Percentiles rank a stretch among this genome's conserved stretches.
Evolutionary conservation across 129 eudicot species (phyloP).

Genomic region (Glebionis coronaria): DNA sequence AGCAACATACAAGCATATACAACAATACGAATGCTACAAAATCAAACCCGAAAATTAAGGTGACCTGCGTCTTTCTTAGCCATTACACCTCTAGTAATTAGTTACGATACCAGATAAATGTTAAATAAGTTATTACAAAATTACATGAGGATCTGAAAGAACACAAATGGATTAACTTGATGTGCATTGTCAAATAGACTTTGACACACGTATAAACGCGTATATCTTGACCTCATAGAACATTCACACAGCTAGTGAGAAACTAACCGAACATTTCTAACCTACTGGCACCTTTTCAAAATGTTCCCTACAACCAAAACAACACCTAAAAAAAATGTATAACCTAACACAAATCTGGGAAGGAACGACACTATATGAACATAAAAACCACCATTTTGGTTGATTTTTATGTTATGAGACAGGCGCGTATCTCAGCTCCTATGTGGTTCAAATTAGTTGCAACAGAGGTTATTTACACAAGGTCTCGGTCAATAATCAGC

Average conservation of each 20-base stretch:
- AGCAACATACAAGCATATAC: too few relatives aligned
- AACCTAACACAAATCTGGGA: slow-evolving; percentile 34
- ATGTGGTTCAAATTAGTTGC: slow-evolving; percentile 21
- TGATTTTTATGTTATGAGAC: slow-evolving; percentile 2
- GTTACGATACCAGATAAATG: too few relatives aligned
- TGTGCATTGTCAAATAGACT: slow-evolving; percentile 32
- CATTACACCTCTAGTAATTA: too few relatives aligned
- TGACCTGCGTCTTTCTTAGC: too few relatives aligned
- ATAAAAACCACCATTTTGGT: slow-evolving; percentile 16
- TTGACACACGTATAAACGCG: slow-evolving; percentile 23
- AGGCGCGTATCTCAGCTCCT: slow-evolving; percentile 18
- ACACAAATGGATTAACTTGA: slow-evolving; percentile 1
- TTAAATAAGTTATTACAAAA: not conserved
- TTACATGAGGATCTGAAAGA: not conserved
- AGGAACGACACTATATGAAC: slow-evolving; percentile 12
- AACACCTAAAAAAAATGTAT: slow-evolving; percentile 20
- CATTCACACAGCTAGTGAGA: slow-evolving; percentile 26
- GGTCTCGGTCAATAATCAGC: slow-evolving; percentile 53
- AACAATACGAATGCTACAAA: too few relatives aligned
- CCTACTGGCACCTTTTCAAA: slow-evolving; percentile 27
- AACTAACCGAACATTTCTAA: slow-evolving; percentile 26
- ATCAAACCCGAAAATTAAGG: too few relatives aligned
- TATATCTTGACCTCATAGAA: slow-evolving; percentile 11
- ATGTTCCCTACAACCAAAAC: slow-evolving; percentile 17
- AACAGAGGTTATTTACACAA: slow-evolving; percentile 35